These are phyloP conservation scores for Ganoderma multipileum DNA, from an alignment of 1,284 basidiomycete species.

Conservation along the genomic window DNA sequence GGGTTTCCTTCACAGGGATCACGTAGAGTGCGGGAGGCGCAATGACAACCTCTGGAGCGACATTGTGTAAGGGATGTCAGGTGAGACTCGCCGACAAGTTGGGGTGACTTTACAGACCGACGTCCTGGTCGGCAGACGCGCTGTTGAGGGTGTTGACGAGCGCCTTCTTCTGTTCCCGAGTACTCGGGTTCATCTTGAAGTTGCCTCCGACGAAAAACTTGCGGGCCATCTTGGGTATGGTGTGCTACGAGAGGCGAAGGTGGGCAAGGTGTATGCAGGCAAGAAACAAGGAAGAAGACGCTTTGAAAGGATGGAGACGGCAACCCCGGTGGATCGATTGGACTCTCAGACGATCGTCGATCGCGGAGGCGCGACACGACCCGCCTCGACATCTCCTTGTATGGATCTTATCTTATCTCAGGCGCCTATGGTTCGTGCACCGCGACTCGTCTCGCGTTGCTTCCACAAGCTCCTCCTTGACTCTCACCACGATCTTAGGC, in stretches of 20 bases:
- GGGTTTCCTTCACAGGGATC: conserved; percentile 63
- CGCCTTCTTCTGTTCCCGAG: conserved; percentile 65
- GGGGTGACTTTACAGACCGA: conserved; percentile 58
- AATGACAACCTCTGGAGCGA: conserved; percentile 82
- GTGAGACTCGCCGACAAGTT: background rate
- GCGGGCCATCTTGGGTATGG: conserved; percentile 60
- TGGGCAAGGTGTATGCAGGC: background rate
- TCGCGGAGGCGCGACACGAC: background rate
- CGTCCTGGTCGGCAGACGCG: conserved; percentile 75
- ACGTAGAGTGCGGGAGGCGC: conserved; percentile 92
- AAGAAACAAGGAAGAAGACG: background rate
- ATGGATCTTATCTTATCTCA: conserved; percentile 2
- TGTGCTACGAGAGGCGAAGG: background rate
- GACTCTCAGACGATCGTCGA: background rate
- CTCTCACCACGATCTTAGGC: too few species aligned
- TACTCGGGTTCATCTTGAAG: conserved; percentile 94
- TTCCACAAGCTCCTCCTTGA: too few species aligned
- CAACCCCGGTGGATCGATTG: conserved; percentile 8
- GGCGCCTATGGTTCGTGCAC: background rate
- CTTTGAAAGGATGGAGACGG: background rate
- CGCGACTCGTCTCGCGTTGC: too few species aligned
- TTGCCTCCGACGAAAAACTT: conserved; percentile 93
- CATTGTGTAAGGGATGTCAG: background rate
- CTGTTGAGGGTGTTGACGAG: conserved; percentile 78
- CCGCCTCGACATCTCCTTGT: background rate